Conservation (phyloP, 1,284 basidiomycete genomes). For the Leccinum glutinopallens region DNA sequence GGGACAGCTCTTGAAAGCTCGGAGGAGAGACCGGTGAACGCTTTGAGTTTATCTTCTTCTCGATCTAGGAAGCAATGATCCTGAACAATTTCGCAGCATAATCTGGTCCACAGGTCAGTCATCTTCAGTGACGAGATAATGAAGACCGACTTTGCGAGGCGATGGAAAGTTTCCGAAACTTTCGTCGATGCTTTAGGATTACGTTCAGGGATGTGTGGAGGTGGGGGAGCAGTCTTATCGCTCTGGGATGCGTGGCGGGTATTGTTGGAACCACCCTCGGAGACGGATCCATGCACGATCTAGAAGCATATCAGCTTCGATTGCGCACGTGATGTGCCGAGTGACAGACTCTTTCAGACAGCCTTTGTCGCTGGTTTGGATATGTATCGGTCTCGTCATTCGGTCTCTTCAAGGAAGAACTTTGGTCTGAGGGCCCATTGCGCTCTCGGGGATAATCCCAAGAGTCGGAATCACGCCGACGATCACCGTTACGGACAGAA, state of each 20-base stretch:
- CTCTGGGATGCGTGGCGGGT: conserved; percentile 11
- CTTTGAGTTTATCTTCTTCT: conserved; percentile 44
- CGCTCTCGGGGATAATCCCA: conserved; percentile 30
- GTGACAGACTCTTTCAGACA: conserved; percentile 33
- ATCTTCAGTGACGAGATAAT: conserved; percentile 7
- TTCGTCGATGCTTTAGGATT: conserved; percentile 15
- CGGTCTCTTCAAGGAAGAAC: conserved; percentile 32
- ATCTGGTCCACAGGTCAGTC: conserved; percentile 34
- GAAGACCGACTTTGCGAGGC: conserved; percentile 45
- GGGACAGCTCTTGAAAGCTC: conserved; percentile 47
- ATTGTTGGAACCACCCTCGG: conserved; percentile 12
- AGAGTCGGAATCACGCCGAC: conserved; percentile 33
- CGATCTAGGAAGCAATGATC: conserved; percentile 43
- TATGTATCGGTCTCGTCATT: conserved; percentile 31
- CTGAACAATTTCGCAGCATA: conserved; percentile 47
- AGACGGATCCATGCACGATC: conserved; percentile 17
- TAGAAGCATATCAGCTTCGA: conserved; percentile 22
- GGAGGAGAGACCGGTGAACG: conserved; percentile 49
- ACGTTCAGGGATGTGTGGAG: conserved; percentile 8
- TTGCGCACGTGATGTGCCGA: neutral
- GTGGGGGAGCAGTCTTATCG: conserved; percentile 10
- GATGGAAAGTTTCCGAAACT: conserved; percentile 32
- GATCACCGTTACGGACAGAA: conserved; percentile 24
- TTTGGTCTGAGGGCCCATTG: conserved; percentile 17
- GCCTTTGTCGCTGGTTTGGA: conserved; percentile 33